Percentiles rank a stretch among this genome's conserved stretches.
Conservation (phyloP, 225 moss, liverwort and hornwort genomes). For the Bryum argenteum region DNA sequence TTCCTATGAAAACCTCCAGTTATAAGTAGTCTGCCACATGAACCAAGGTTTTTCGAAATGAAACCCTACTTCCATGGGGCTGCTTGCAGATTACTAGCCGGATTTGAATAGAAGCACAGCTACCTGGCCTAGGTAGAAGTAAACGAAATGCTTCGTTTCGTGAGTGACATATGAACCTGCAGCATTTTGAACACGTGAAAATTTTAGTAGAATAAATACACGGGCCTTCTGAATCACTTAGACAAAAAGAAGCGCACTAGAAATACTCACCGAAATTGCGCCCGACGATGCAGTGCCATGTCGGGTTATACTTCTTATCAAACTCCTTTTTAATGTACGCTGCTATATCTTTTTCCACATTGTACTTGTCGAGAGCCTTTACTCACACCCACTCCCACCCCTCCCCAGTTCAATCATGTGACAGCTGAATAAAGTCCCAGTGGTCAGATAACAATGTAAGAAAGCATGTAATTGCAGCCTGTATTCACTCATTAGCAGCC, state of each 20-base stretch:
- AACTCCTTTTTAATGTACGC: constrained; percentile 99
- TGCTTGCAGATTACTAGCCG: constrained; percentile 47
- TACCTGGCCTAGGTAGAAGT: constrained; percentile 98
- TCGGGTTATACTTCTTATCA: constrained; percentile 97
- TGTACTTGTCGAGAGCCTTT: constrained; percentile 94
- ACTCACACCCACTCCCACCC: constrained; percentile 54
- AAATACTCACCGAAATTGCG: constrained; percentile 85
- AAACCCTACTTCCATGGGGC: constrained; percentile 51
- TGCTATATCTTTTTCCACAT: constrained; percentile 98
- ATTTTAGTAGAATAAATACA: constrained; percentile 11
- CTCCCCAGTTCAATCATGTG: constrained; percentile 42
- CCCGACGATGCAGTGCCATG: constrained; percentile 98
- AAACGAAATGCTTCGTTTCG: constrained; percentile 97
- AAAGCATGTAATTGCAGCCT: constrained; percentile 16
- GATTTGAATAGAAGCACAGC: constrained; percentile 97
- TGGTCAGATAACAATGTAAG: constrained; percentile 24
- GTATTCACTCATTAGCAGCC: neutral
- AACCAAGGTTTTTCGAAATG: constrained; percentile 40
- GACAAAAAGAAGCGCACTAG: constrained; percentile 21
- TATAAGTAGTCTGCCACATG: constrained; percentile 33
- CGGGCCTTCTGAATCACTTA: constrained; percentile 10
- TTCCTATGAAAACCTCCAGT: constrained; percentile 45
- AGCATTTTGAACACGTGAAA: constrained; percentile 27
- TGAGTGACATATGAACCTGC: constrained; percentile 99
- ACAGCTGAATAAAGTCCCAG: constrained; percentile 26